These are phyloP conservation scores for Euphorbia peplus DNA, from an alignment of 345 rosid genomes.

Conservation along the genomic window DNA sequence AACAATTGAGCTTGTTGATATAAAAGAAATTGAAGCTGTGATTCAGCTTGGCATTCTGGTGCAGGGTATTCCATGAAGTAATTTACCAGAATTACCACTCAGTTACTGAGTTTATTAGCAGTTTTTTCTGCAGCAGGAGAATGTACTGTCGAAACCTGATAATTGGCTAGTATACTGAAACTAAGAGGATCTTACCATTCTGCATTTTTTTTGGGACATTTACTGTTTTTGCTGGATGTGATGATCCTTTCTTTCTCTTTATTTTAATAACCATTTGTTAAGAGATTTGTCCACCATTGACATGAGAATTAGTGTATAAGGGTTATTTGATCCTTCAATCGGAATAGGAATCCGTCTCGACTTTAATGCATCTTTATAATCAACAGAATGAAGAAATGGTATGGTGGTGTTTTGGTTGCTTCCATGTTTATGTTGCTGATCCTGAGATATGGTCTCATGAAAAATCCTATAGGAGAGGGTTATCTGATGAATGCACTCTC, in stretches of 20 bases:
- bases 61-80: slow-evolving; percentile 5
- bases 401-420: slow-evolving; percentile 60
- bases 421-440: slow-evolving; percentile 75
- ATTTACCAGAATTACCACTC: slow-evolving; percentile 6
- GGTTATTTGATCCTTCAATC: slow-evolving; percentile 11
- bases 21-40: slow-evolving; percentile 18
- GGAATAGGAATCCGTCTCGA: background rate
- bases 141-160: slow-evolving; percentile 6
- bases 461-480: slow-evolving; percentile 53
- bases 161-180: slow-evolving; percentile 14
- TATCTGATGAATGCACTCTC: slow-evolving; percentile 43
- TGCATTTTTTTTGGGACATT: slow-evolving; percentile 2
- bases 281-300: slow-evolving; percentile 7
- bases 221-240: background rate
- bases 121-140: slow-evolving; percentile 19
- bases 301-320: slow-evolving; percentile 9
- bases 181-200: slow-evolving; percentile 22
- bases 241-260: slow-evolving; percentile 7
- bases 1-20: slow-evolving; percentile 2
- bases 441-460: slow-evolving; percentile 65
- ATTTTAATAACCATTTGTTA: background rate
- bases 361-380: slow-evolving; percentile 1
- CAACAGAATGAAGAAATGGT: slow-evolving; percentile 75
- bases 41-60: slow-evolving; percentile 11
- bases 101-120: slow-evolving; percentile 7